phyloP scores from a whole-genome alignment of 768 basidiomycete genomes.

The Leccinum rimulosum region DNA sequence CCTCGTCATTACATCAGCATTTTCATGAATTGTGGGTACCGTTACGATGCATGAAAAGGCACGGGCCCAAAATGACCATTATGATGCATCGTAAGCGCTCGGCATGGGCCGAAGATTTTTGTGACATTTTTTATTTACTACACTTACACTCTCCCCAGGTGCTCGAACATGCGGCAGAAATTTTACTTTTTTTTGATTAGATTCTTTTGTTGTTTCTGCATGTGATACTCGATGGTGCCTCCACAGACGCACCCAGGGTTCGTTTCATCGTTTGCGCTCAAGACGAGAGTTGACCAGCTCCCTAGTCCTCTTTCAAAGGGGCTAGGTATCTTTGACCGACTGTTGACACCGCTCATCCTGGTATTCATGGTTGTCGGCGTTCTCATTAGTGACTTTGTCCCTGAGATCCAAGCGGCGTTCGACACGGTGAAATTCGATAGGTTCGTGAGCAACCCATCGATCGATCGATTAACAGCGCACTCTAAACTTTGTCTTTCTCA shows the following conservation, averaged over 20 bases:
- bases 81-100: no score
- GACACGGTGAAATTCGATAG: constrained; percentile 61
- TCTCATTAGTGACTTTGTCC: constrained; percentile 67
- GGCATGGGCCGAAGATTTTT: no score
- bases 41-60: no score
- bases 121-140: no score
- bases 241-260: constrained; percentile 4
- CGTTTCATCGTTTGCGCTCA: background rate
- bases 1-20: no score
- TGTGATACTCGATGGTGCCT: background rate
- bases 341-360: constrained; percentile 65
- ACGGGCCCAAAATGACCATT: no score
- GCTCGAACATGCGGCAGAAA: no score
- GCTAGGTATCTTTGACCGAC: constrained; percentile 53
- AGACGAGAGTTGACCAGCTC: background rate
- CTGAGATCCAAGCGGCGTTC: constrained; percentile 57
- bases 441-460: constrained; percentile 55
- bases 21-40: no score
- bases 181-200: no score
- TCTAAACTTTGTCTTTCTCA: constrained; percentile 25
- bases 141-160: no score
- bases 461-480: background rate
- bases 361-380: constrained; percentile 74
- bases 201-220: background rate
- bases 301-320: constrained; percentile 39